phyloP scores from a whole-genome alignment of 305 asterid species.

The Fraxinus dipetala region DNA sequence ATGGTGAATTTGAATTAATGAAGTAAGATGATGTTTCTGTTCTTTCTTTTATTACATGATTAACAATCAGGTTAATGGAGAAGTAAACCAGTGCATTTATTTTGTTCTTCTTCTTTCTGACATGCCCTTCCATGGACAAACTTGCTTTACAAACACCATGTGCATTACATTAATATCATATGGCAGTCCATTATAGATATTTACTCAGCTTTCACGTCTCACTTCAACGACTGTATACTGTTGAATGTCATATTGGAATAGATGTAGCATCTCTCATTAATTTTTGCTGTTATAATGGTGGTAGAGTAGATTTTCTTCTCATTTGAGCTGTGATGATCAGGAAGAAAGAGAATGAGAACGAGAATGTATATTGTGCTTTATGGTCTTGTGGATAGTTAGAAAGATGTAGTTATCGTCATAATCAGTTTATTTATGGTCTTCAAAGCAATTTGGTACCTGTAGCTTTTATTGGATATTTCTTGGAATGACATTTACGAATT shows the following conservation, averaged over 20 bases:
- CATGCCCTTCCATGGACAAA: not conserved
- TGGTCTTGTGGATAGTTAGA: not conserved
- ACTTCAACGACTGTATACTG: not conserved
- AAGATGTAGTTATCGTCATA: not conserved
- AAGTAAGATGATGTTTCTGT: slow-evolving; percentile 58
- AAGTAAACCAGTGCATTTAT: not conserved
- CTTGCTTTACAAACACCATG: not conserved
- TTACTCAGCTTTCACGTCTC: not conserved
- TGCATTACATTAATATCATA: not conserved
- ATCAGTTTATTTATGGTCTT: not conserved
- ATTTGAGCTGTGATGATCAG: not conserved
- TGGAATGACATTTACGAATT: not conserved
- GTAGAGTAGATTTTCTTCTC: not conserved
- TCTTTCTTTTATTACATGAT: not conserved
- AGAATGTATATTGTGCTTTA: not conserved
- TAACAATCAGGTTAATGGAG: not conserved
- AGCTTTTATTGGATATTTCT: not conserved
- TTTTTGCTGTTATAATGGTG: not conserved
- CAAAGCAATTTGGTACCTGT: not conserved
- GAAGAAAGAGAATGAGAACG: not conserved
- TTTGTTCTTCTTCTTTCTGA: not conserved
- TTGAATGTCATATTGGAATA: not conserved
- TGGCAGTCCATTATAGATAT: not conserved
- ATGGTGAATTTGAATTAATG: slow-evolving; percentile 99
- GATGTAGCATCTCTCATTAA: not conserved